These are phyloP conservation scores for Calonectria leucothoes DNA, from an alignment of 2,329 filamentous ascomycete species.

Conservation along the genomic window DNA sequence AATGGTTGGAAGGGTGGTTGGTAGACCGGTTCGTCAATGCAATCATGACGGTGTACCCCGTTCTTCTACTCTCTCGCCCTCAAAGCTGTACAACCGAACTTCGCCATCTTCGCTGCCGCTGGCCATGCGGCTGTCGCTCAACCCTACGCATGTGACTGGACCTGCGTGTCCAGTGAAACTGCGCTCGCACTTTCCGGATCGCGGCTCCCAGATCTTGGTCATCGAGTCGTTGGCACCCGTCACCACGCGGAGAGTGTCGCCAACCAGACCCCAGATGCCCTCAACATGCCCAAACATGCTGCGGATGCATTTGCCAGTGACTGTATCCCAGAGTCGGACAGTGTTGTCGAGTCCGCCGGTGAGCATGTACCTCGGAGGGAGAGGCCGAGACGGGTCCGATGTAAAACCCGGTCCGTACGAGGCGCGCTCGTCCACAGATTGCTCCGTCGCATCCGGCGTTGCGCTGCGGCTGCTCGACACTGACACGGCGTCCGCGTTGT, in stretches of 20 bases:
- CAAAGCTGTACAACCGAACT: conserved; percentile 85
- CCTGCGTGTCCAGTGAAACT: conserved; percentile 93
- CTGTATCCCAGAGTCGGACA: conserved; percentile 91
- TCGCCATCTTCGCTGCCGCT: conserved; percentile 95
- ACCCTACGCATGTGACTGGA: conserved; percentile 90
- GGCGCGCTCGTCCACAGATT: conserved; percentile 59
- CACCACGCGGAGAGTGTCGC: conserved; percentile 88
- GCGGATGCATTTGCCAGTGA: conserved; percentile 82
- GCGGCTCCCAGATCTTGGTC: conserved; percentile 93
- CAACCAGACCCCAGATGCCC: conserved; percentile 92
- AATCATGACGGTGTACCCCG: conserved; percentile 61
- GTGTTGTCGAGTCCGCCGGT: conserved; percentile 93
- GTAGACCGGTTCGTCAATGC: neutral
- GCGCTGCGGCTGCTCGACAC: conserved; percentile 60
- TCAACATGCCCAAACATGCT: conserved; percentile 98
- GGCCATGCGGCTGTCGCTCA: conserved; percentile 90
- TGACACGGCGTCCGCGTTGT: conserved; percentile 66
- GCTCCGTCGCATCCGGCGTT: conserved; percentile 50
- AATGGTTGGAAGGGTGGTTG: neutral
- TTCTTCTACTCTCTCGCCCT: conserved; percentile 62
- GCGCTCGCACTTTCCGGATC: conserved; percentile 89
- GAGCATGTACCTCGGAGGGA: conserved; percentile 90
- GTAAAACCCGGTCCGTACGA: conserved; percentile 73
- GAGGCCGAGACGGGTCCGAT: conserved; percentile 69
- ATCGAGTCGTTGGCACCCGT: conserved; percentile 93